Evolutionary conservation across 345 rosid species (phyloP).

Genomic region (Gossypium rotundifolium): DNA sequence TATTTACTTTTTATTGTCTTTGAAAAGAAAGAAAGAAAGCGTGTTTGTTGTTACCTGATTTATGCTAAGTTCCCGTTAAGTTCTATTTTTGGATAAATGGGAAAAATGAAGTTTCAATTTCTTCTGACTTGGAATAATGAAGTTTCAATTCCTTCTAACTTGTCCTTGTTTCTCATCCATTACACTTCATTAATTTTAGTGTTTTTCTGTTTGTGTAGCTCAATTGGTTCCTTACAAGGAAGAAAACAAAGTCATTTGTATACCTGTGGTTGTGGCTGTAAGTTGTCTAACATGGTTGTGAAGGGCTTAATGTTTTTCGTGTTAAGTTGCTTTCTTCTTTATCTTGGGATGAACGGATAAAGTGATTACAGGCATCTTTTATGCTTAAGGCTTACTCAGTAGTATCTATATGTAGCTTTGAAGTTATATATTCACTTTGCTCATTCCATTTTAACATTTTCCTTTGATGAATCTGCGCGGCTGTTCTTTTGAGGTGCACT

Average conservation of each 20-base stretch:
- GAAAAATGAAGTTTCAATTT: neutral
- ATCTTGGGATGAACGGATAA: neutral
- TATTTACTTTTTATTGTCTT: neutral
- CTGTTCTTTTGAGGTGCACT: neutral
- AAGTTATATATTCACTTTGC: neutral
- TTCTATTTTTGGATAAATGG: neutral
- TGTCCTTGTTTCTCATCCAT: neutral
- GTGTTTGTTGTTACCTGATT: neutral
- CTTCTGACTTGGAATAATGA: neutral
- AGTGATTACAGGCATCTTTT: neutral
- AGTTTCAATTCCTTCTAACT: neutral
- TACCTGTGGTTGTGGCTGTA: conserved; percentile 88
- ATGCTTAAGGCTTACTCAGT: neutral
- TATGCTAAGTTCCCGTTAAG: neutral
- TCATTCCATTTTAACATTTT: neutral
- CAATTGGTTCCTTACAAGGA: conserved; percentile 67
- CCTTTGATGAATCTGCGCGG: neutral
- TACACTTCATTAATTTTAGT: neutral
- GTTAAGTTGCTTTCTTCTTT: neutral
- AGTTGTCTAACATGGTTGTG: conserved; percentile 24
- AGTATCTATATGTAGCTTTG: neutral
- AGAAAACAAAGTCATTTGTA: conserved; percentile 39
- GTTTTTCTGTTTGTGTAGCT: conserved; percentile 49
- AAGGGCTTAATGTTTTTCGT: neutral
- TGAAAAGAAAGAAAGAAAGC: neutral